Percentiles rank a stretch among this genome's conserved stretches.
Conservation (phyloP, 2,329 filamentous ascomycete genomes). For the Biscogniauxia marginata region DNA sequence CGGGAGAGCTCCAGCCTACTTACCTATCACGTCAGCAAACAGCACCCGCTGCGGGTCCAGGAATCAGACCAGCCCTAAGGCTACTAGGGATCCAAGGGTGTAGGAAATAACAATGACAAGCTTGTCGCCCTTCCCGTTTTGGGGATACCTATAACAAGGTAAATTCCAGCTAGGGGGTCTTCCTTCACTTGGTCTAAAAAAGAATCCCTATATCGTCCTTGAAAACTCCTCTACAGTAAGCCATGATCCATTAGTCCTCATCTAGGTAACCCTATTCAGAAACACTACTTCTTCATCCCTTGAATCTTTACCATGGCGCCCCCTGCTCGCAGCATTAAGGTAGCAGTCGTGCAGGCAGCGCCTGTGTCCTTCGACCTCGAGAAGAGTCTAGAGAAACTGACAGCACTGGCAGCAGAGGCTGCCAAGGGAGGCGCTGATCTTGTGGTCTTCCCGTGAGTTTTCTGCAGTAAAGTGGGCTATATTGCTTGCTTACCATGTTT, state of each 20-base stretch:
- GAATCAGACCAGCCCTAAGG: background rate
- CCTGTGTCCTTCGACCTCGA: constrained; percentile 39
- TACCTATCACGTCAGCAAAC: background rate
- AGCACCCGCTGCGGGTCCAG: background rate
- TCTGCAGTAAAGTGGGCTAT: background rate
- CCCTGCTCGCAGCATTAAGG: constrained; percentile 29
- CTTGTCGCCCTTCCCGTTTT: background rate
- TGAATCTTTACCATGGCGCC: constrained; percentile 16
- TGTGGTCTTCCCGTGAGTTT: constrained; percentile 40
- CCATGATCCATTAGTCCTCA: background rate
- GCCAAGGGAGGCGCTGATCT: constrained; percentile 37
- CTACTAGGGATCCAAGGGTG: background rate
- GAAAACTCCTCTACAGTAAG: background rate
- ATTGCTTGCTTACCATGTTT: background rate
- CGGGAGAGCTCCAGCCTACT: background rate
- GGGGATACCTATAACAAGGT: background rate
- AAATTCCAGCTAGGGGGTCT: background rate
- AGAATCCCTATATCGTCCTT: background rate
- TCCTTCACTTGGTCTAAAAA: background rate
- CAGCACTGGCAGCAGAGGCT: constrained; percentile 35
- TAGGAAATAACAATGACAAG: background rate
- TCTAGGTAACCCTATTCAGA: background rate
- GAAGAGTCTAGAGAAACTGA: constrained; percentile 36
- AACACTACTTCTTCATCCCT: constrained; percentile 1
- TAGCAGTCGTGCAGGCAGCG: constrained; percentile 41